Base-by-base conservation (phyloP, 140 eudicot genomes). In the Oenanthe javanica region DNA sequence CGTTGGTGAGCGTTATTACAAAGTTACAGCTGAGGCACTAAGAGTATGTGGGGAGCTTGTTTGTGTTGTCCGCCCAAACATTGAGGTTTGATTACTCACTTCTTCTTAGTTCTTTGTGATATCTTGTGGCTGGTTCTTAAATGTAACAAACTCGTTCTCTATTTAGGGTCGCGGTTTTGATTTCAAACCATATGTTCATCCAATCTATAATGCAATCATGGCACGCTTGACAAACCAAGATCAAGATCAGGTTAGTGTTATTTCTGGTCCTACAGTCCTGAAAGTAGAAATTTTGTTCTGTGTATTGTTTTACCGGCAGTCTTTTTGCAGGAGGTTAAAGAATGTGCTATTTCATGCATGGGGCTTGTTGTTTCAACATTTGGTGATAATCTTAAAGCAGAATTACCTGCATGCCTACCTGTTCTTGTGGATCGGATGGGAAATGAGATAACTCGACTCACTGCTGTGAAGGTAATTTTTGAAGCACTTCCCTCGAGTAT, bases 11-110 rank as follows among this genome's bases (percentile, higher is more conserved):
- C 97, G 99, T 66, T 96, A 96, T 83, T 96, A 96, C 91, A 96
- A 96, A 88, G 99, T 96, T 84, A 93, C 97, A 21, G 97, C 99
- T 40, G 99, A 96, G 85, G 99, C 99, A 36, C 76, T 96, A 85
- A 87, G 98, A 96, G 99, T 90, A 79, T 96, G 99, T 40, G 99
- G 99, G 82, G 98, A 96, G 86, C 98, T 96, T 85, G 99, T 96
- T 79, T 93, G 94, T 75, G 97, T 96, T 82, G 89, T 91, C 77
- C 93, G 99, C 50, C 98, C 98, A 40, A 80, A 88, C 84, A 84
- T 91, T 76, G 88, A 91, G 98, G 99, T 96, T 43, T 57, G 81
- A 13, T 36, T 50, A 12, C 49, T 64, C 51, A 15, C 14, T 38
- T 15, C 40, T 31, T 64, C 19, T 66, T 64, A 38, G 27, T 54